phyloP scores from a whole-genome alignment of 2,329 filamentous ascomycete species.

The Magnaporthales sp. region DNA sequence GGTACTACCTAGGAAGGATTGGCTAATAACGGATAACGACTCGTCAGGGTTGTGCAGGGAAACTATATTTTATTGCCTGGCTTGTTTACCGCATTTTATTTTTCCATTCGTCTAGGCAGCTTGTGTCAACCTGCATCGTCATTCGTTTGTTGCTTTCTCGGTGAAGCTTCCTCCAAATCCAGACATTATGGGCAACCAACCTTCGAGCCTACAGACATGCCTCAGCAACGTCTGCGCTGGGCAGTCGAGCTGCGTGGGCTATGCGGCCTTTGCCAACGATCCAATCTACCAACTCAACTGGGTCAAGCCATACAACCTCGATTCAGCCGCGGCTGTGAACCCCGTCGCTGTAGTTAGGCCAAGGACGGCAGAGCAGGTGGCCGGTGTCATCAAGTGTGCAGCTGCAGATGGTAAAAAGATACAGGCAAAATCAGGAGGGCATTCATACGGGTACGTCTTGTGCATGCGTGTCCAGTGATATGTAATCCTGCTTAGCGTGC shows the following conservation, averaged over 20 bases:
- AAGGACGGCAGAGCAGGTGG: constrained; percentile 41
- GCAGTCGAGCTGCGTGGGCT: constrained; percentile 36
- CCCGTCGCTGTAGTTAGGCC: constrained; percentile 51
- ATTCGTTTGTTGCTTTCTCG: background rate
- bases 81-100: background rate
- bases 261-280: constrained; percentile 22
- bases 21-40: background rate
- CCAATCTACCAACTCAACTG: constrained; percentile 37
- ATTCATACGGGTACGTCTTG: constrained; percentile 47
- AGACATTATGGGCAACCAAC: constrained; percentile 31
- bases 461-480: background rate
- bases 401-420: constrained; percentile 39
- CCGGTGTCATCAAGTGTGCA: constrained; percentile 50
- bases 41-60: background rate
- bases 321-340: constrained; percentile 28
- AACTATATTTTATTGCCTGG: background rate
- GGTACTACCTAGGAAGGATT: background rate
- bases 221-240: constrained; percentile 36
- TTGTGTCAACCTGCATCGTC: background rate
- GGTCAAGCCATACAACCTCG: constrained; percentile 46
- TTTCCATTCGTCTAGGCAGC: background rate
- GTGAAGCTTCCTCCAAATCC: background rate
- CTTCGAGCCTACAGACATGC: constrained; percentile 34
- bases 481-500: background rate
- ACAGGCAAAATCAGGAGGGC: constrained; percentile 55